Base-by-base conservation (phyloP, 371 early-diverging fungal genomes). In the Zancudomyces culisetae region DNA sequence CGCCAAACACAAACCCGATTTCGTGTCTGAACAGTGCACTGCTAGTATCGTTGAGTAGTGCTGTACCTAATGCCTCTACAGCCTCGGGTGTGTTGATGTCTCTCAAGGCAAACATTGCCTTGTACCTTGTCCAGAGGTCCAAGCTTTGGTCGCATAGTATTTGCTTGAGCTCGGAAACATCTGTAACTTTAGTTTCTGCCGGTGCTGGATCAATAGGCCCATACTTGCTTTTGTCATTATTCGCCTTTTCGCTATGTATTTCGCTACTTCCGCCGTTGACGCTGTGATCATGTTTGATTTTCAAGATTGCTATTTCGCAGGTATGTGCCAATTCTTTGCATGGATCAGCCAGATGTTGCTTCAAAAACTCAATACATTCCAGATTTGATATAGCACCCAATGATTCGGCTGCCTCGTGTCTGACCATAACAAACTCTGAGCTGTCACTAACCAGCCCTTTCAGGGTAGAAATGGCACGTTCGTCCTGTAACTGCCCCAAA, bases 351-450 rank as follows among this genome's bases (percentile, higher is more conserved):
- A 78, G 60, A 66, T 79, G 90, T 40, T 75, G 68, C 60, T 83
- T 75, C 24, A 96, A 70, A 27, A 83, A 68, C 12, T 73, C 71
- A 28, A 92, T 58, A 0, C 79, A 72, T 1, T 71, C 67, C 2
- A 66, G 52, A 22, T 80, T 74, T 2, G 88, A 90, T 62, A 97
- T 87, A 10, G 97, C 97, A 26, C 92, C 95, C 57, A 97, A 66
- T 1, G 97, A 92, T 72, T 97, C 97, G n/a, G 94, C 97, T 42
- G 95, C 93, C 79, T 86, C 99, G 63, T 99, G 99, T 19, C 99
- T 79, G 28, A 98, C 98, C 88, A 99, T 98, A 43, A 85, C 85
- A 62, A 92, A 86, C 65, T 95, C 83, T 0, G 67, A 55, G 42
- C 61, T 57, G 55, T 87, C 67, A 21, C 54, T 54, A 59, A 69